Percentiles rank a stretch among this genome's conserved stretches.
These are phyloP conservation scores for Saccharomycopsis microspora DNA, from an alignment of 805 yeast genomes.

Conservation along the genomic window DNA sequence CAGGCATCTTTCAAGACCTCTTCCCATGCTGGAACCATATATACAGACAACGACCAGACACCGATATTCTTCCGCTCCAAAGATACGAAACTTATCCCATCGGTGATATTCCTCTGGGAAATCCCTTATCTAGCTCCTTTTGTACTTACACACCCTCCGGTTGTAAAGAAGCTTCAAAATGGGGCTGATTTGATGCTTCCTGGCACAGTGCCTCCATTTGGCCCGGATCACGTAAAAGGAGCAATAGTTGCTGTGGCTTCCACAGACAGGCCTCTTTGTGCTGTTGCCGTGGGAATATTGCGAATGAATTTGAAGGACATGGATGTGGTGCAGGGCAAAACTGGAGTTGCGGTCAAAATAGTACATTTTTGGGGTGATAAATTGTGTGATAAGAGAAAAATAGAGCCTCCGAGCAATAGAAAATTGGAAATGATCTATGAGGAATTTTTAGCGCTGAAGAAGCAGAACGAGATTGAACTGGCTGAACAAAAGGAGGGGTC, in stretches of 20 bases:
- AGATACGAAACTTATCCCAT: conserved; percentile 50
- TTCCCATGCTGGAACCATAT: conserved; percentile 49
- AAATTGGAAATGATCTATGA: conserved; percentile 7
- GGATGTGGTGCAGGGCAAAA: conserved; percentile 41
- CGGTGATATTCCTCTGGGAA: conserved; percentile 63
- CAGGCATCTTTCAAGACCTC: conserved; percentile 50
- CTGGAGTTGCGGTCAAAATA: conserved; percentile 71
- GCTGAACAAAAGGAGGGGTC: background rate
- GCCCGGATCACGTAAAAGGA: conserved; percentile 26
- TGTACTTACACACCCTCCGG: conserved; percentile 62
- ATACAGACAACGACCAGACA: conserved; percentile 46
- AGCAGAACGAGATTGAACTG: background rate
- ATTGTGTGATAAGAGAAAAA: conserved; percentile 34
- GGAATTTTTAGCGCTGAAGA: conserved; percentile 17
- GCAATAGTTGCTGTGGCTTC: conserved; percentile 63
- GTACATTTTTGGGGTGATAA: conserved; percentile 62
- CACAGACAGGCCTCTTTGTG: conserved; percentile 44
- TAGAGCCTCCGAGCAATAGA: conserved; percentile 29
- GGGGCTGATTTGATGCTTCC: conserved; percentile 82
- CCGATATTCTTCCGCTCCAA: conserved; percentile 67
- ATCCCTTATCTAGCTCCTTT: conserved; percentile 55
- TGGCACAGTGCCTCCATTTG: conserved; percentile 44
- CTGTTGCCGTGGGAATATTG: conserved; percentile 64
- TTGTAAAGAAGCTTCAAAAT: conserved; percentile 52
- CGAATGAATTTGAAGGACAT: conserved; percentile 33